phyloP scores from a whole-genome alignment of 345 rosid genomes.

The Citrus cavaleriei region DNA sequence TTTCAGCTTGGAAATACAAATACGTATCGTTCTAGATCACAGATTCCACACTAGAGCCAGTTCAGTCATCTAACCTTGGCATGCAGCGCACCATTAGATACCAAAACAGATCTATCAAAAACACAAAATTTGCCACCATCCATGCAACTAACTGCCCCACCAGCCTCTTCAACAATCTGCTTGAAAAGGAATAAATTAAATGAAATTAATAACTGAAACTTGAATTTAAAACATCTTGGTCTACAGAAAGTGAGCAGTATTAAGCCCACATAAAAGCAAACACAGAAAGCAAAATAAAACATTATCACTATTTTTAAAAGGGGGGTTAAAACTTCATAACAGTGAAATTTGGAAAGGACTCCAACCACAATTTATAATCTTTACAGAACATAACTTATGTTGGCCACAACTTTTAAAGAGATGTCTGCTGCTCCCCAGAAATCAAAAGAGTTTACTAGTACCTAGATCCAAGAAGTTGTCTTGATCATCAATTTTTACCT shows the following conservation, averaged over 20 bases:
- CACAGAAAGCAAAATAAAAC: not conserved
- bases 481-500: not conserved
- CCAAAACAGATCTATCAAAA: constrained; percentile 90
- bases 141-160: constrained; percentile 83
- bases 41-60: too few relatives aligned
- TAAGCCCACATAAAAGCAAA: not conserved
- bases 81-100: constrained; percentile 83
- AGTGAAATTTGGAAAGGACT: not conserved
- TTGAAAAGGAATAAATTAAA: constrained; percentile 5
- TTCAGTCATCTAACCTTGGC: constrained; percentile 50
- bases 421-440: not conserved
- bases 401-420: not conserved
- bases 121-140: constrained; percentile 85
- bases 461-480: not conserved
- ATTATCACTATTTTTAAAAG: not conserved
- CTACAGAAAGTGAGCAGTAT: not conserved
- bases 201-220: not conserved
- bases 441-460: not conserved
- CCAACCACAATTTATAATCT: not conserved
- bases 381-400: not conserved
- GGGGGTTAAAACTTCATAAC: not conserved
- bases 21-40: not conserved
- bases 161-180: constrained; percentile 98
- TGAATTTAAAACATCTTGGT: not conserved
- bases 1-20: not conserved